These are phyloP conservation scores for Phoenix roebelenii DNA, from an alignment of 176 grass and related monocot species.

Conservation along the genomic window DNA sequence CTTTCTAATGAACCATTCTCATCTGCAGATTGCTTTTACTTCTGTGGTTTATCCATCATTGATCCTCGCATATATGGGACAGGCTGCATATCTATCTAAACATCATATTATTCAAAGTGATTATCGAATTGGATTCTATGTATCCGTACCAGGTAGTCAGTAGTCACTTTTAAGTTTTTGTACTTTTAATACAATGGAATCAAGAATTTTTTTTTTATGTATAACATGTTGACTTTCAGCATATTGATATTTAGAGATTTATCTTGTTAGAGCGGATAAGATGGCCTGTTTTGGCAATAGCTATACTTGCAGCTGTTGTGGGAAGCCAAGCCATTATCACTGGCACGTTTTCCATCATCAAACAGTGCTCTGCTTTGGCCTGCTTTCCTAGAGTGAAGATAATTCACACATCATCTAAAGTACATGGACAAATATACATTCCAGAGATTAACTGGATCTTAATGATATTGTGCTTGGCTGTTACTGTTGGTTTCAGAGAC, in stretches of 20 bases:
- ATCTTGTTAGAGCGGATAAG: slow-evolving; percentile 52
- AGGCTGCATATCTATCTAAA: slow-evolving; percentile 88
- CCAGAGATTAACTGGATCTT: slow-evolving; percentile 97
- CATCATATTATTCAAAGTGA: slow-evolving; percentile 79
- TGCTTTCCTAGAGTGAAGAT: slow-evolving; percentile 99
- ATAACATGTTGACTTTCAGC: neutral
- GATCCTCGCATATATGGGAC: slow-evolving; percentile 97
- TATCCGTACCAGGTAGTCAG: slow-evolving; percentile 83
- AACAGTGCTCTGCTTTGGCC: slow-evolving; percentile 85
- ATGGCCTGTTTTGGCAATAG: slow-evolving; percentile 82
- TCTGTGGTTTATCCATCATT: slow-evolving; percentile 94
- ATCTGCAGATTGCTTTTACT: slow-evolving; percentile 81
- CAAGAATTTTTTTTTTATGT: too few relatives aligned
- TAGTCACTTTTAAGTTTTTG: slow-evolving; percentile 9
- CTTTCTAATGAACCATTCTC: slow-evolving; percentile 1
- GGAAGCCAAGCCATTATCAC: slow-evolving; percentile 96
- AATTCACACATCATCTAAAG: slow-evolving; percentile 72
- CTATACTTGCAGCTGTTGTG: slow-evolving; percentile 91
- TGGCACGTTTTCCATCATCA: slow-evolving; percentile 91
- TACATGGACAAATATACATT: slow-evolving; percentile 95
- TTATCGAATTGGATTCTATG: slow-evolving; percentile 94
- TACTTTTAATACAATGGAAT: neutral
- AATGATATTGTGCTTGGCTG: slow-evolving; percentile 80
- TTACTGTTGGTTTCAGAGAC: slow-evolving; percentile 91
- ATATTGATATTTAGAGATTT: slow-evolving; percentile 14